Evolutionary conservation across 2,329 filamentous ascomycete species (phyloP), one percentile per base, ranked within the genome.

Genomic region (Penicillium sp.): DNA sequence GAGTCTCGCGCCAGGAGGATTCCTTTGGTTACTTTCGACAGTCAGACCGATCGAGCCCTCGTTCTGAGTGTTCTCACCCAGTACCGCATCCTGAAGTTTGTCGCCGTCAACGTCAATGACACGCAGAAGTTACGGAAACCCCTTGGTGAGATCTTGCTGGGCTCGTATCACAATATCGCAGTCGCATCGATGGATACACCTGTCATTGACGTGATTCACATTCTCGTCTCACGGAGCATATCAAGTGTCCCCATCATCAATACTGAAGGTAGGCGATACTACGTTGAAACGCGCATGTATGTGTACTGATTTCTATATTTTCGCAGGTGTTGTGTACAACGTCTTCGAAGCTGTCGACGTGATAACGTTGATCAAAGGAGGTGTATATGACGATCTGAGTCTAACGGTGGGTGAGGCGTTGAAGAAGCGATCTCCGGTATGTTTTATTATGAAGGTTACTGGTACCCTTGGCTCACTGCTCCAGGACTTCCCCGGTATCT

Each of bases 271-370:
- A n/a, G n/a, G n/a, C n/a, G n/a, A n/a, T n/a, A n/a, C n/a, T n/a
- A n/a, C n/a, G n/a, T n/a, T n/a, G n/a, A n/a, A n/a, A n/a, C n/a
- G n/a, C n/a, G n/a, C n/a, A n/a, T n/a, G n/a, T n/a, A n/a, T n/a
- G n/a, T n/a, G n/a, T n/a, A n/a, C n/a, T n/a, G n/a, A n/a, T n/a
- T n/a, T n/a, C n/a, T n/a, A n/a, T n/a, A n/a, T n/a, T n/a, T n/a
- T n/a, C n/a, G n/a, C n/a, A 74, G 81, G 81, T 43, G 75, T 80
- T 28, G 82, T 98, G 0, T 81, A 97, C 56, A 98, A 98, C 64
- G 89, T 97, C 10, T 98, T 98, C 63, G 94, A 98, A 72, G 88
- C 93, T 2, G 90, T 98, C 44, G 93, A 98, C 69, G 90, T 98
- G 53, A 95, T 98, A 59, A 85, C 90, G 0, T 83, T 95, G 61